Base-by-base conservation (phyloP, 768 basidiomycete genomes). In the Leccinum truebloodii region DNA sequence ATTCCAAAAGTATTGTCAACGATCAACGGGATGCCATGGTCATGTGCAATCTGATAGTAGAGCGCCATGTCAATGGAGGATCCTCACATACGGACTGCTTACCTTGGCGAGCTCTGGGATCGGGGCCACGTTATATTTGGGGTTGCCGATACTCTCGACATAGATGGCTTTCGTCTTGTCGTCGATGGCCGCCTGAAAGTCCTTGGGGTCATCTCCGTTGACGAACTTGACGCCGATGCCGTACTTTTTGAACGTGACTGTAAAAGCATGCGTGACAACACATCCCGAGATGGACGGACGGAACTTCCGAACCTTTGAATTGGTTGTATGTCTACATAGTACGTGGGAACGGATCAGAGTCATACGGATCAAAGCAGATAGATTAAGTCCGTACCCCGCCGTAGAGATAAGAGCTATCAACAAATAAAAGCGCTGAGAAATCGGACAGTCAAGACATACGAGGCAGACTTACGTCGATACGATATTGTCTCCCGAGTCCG, bases 1-100 rank as follows among this genome's bases (percentile, higher is more conserved):
- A 82, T 82, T 28, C 83, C 86, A 61, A 87, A 84, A 0, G 85
- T 87, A 69, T 86, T 87, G 63, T 87, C 85, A 0, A 88, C 86
- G 26, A 89, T 81, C 50, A 89, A 72, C 0, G 88, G 88, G 13
- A 89, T 82, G 0, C 79, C 76, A 52, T 86, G 69, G 7, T 79
- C 77, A 63, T 88, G 87, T 0, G 89, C 89, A 22, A 89, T 73
- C 81, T 85, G 55, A 20, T 20, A 4, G 3, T 20, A 39, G 8
- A 14, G 16, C 2, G 12, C 54, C 46, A 54, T 54, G 6, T 28
- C 46, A 16, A 22, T 8, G n/a, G 48, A 35, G 12, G 1, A 16
- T 28, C 10, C 16, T 14, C 20, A 30, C 1, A 13, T 6, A 35
- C 6, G n/a, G 2, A 18, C 20, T n/a, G 30, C 58, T 6, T 44